Evolutionary conservation across 139 green algal genomes (phyloP).

Genomic region (Chlorella sp.): DNA sequence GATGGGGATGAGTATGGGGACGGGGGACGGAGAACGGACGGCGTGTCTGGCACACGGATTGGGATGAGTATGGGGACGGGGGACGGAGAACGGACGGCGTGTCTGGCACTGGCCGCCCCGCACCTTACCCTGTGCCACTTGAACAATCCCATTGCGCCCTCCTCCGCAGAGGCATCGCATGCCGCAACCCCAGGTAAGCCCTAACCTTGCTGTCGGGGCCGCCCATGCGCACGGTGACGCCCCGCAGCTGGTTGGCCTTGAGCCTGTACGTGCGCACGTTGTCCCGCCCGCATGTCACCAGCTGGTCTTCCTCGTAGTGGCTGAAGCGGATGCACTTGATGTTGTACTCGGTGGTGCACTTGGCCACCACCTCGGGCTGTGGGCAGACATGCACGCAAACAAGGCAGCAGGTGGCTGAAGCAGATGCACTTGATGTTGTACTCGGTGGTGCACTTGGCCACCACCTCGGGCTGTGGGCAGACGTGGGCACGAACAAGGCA

Average conservation of each 20-base stretch:
- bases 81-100: no score
- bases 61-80: no score
- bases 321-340: conserved; percentile 57
- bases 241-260: conserved; percentile 54
- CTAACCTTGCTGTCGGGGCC: conserved; percentile 21
- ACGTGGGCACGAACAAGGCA: background rate
- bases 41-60: no score
- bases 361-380: conserved; percentile 37
- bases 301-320: conserved; percentile 56
- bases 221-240: conserved; percentile 46
- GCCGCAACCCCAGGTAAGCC: no score
- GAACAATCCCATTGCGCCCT: no score
- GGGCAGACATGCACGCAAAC: background rate
- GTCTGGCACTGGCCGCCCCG: no score
- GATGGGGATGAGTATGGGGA: no score
- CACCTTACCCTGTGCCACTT: no score
- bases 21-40: no score
- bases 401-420: conserved; percentile 43
- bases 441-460: conserved; percentile 43
- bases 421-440: conserved; percentile 60
- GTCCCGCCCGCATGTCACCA: conserved; percentile 65
- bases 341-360: conserved; percentile 57
- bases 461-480: conserved; percentile 30
- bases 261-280: conserved; percentile 71
- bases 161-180: no score